Base-by-base conservation (phyloP, 2,329 filamentous ascomycete genomes). In the Ceratocystis papillata region DNA sequence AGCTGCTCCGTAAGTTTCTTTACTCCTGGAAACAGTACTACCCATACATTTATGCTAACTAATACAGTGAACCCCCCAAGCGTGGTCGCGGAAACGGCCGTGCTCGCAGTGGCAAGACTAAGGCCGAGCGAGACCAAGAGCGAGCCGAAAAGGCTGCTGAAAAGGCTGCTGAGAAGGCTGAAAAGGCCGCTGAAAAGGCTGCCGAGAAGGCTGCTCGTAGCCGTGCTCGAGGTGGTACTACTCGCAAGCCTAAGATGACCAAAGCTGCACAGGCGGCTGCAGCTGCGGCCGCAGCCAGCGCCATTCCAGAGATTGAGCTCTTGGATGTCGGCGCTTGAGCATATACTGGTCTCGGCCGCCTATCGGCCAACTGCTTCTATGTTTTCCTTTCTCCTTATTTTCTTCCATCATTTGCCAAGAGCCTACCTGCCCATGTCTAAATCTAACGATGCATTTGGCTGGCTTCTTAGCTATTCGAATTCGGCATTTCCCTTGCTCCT, bases 61-160 rank as follows among this genome's bases (percentile, higher is more conserved):
- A 20, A 63, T 30, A 65, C 72, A 92, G 88, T 71, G 82, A 85
- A 57, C 85, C 85, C 62, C 84, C 87, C 67, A 89, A 89, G 75
- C 84, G 88, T 69, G 83, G 83, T 45, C 80, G 83, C 46, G 83
- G 83, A 41, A 78, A 60, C 44, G 67, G 67, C 20, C 65, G 65
- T 64, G 60, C 62, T 30, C 65, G 65, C 45, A 65, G 64, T 41
- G 66, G 66, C 45, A 68, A 68, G 53, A 68, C 68, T 63, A 64
- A 67, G 50, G 65, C 65, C 5, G 65, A 67, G 41, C 63, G 67
- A 44, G 64, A 67, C 63, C 50, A 63, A 22, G 65, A 68, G 62
- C 60, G 65, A 17, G 65, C 67, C 20, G 69, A 66, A 45, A 62
- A 67, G 46, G 68, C 67, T 4, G 68, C 66, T 37, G 64, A 68